These are phyloP conservation scores for Carex myosuroides DNA, from an alignment of 176 grass and related monocot genomes.

Conservation along the genomic window DNA sequence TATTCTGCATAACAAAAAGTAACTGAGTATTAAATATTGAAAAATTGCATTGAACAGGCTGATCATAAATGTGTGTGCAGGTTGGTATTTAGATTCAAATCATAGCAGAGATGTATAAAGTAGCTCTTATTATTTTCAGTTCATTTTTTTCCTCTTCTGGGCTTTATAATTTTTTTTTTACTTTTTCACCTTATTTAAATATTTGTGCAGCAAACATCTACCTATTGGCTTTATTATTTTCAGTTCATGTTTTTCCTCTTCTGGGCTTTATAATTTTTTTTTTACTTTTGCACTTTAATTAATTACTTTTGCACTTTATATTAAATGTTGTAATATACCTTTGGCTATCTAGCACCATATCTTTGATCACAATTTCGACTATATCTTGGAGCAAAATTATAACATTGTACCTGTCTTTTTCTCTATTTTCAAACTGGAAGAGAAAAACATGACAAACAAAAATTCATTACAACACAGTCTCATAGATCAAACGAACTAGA, in stretches of 20 bases:
- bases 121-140: not conserved
- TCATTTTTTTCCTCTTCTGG: not conserved
- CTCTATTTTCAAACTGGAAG: conserved; percentile 55
- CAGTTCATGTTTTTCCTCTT: not conserved
- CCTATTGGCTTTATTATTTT: not conserved
- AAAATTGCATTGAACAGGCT: not conserved
- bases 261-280: not conserved
- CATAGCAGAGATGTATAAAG: not conserved
- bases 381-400: conserved; percentile 94
- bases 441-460: conserved; percentile 17
- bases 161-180: not conserved
- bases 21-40: conserved; percentile 3
- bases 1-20: conserved; percentile 46
- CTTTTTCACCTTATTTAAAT: not conserved
- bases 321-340: conserved; percentile 40
- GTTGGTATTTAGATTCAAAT: not conserved
- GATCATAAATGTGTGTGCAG: not conserved
- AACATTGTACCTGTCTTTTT: conserved; percentile 52
- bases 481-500: not conserved
- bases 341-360: conserved; percentile 71
- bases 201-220: not conserved
- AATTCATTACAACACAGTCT: not conserved
- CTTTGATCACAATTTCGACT: conserved; percentile 71
- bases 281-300: not conserved
- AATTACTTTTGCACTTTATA: not conserved